Evolutionary conservation across 2,329 filamentous ascomycete species (phyloP), one percentile per base, ranked within the genome.

Genomic region (Calonectria fujianensis): DNA sequence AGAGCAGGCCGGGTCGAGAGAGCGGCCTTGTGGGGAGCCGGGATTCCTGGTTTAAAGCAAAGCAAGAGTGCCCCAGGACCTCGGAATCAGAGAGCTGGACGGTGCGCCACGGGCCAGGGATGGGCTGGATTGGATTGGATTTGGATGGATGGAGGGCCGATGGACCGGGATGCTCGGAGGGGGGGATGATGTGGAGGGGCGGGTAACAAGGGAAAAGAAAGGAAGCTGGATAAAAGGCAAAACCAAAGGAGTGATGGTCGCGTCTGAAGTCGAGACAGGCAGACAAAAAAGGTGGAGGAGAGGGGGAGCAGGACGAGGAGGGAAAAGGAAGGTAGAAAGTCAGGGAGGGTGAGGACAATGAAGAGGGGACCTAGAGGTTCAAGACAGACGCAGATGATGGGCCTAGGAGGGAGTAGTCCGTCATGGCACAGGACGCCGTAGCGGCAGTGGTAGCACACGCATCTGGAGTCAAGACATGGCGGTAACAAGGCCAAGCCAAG

Each of bases 311-410:
- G 54, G 77, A 57, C 45, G 69, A 73, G 71, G 69, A 63, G 24
- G 24, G 39, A 66, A 57, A 74, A 54, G 77, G 70, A 74, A 73
- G 74, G 54, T 73, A 59, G 48, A 73, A 61, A 68, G 59, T 52
- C 73, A 72, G 71, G 68, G 59, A 51, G 45, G 69, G 48, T 67
- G 41, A 73, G 69, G 72, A 45, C 35, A 31, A 57, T 45, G 66
- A 70, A 71, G 72, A 75, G 75, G 69, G 75, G 71, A 70, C 72
- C 37, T 69, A 72, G 61, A 74, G 69, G 75, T 70, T 63, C 67
- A 70, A 70, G 65, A 69, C 52, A 39, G 54, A 63, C 13, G 32
- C 39, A 50, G 61, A 65, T 45, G 29, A 65, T 45, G 16, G 20
- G 9, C 31, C 61, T n/a, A 65, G 61, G 61, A 48, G 39, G 57